Conservation (phyloP, 768 basidiomycete genomes). For the Kwoniella dejecticola region DNA sequence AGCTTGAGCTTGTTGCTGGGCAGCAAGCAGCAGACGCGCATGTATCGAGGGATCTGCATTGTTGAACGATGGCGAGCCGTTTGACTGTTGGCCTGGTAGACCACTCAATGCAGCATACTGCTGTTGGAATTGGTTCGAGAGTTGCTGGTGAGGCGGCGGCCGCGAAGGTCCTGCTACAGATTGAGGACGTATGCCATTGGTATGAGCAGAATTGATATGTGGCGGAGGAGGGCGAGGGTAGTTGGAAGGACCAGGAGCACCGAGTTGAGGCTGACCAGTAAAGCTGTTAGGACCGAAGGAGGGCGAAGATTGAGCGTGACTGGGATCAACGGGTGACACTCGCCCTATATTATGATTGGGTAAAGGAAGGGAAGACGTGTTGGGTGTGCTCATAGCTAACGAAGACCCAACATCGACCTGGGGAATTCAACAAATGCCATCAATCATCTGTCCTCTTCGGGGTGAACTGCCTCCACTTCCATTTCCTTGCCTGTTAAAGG, state of each 20-base stretch:
- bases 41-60: slow-evolving; percentile 8
- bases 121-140: slow-evolving; percentile 18
- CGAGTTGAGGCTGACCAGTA: slow-evolving; percentile 10
- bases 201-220: slow-evolving; percentile 1
- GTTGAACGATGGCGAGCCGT: slow-evolving; percentile 2
- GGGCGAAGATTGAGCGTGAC: background rate
- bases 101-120: slow-evolving; percentile 16
- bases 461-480: slow-evolving; percentile 4
- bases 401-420: background rate
- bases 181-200: slow-evolving; percentile 4
- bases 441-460: no score
- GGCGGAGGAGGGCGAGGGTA: slow-evolving; percentile 20
- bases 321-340: slow-evolving; percentile 8
- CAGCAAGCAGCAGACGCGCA: slow-evolving; percentile 14
- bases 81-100: slow-evolving; percentile 16
- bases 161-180: slow-evolving; percentile 25
- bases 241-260: slow-evolving; percentile 9
- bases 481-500: background rate
- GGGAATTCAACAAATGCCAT: no score
- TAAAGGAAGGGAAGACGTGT: slow-evolving; percentile 15
- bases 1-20: slow-evolving; percentile 27
- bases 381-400: slow-evolving; percentile 18
- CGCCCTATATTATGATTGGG: slow-evolving; percentile 19
- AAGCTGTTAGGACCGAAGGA: slow-evolving; percentile 6
- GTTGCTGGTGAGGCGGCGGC: slow-evolving; percentile 17